Evolutionary conservation across 1,139 yeast genomes (phyloP), one percentile per base, ranked within the genome.

Genomic region (Zygoascus meyerae): DNA sequence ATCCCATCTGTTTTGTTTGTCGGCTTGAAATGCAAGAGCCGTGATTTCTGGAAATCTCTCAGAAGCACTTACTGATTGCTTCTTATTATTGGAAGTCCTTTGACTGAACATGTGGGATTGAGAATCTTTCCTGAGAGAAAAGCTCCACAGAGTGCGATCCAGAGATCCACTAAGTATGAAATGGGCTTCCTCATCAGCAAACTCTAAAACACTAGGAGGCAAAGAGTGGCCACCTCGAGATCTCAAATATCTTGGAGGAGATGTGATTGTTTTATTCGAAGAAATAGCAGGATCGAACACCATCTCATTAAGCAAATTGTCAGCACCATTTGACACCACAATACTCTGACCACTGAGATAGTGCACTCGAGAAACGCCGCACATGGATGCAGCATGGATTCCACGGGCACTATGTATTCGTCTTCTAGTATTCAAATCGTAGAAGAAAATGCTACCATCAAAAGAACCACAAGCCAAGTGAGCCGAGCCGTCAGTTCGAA

Each of bases 151-250:
- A 2, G 95, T 76, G 55, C 78, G 76, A 67, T 94, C 98, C 56
- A 83, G 77, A 0, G 97, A 86, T 3, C 95, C 95, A 53, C 96
- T 86, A 48, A 86, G 74, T 30, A 94, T 64, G 65, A 81, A 86
- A 66, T 94, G 98, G 0, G 95, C 81, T 52, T 79, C 82, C 15
- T 79, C 78, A 56, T 86, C 85, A 2, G 95, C 87, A 64, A 92
- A 94, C 33, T 74, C 72, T 42, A 94, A 81, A 10, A 79, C 68
- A 1, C 84, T 73, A 2, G 98, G 95, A 5, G 98, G 96, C 17
- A 87, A 84, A 2, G 96, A 81, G 65, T 94, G 98, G 11, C 99
- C 99, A 57, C 97, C 97, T 63, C 98, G 78, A 0, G 95, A 85
- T 65, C 98, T 79, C 58, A 94, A 73, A 52, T 83, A 81, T 62